phyloP scores from a whole-genome alignment of 2,329 filamentous ascomycete genomes.

The Xylaria sp. region DNA sequence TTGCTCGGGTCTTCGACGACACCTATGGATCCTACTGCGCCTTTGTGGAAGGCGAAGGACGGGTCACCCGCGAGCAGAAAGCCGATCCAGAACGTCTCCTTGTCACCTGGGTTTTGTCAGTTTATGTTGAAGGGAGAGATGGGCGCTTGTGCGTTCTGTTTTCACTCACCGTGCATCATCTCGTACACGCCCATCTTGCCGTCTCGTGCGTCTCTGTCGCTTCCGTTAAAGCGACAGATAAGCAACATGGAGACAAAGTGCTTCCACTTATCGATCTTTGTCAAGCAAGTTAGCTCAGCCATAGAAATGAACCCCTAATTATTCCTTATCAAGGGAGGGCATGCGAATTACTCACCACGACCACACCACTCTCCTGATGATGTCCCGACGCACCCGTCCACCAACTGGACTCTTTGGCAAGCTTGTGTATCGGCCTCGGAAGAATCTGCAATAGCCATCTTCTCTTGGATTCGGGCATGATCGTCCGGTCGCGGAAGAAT shows the following conservation, averaged over 20 bases:
- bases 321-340: background rate
- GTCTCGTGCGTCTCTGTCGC: conserved; percentile 55
- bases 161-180: conserved; percentile 55
- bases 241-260: conserved; percentile 57
- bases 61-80: conserved; percentile 57
- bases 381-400: conserved; percentile 53
- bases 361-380: conserved; percentile 58
- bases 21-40: conserved; percentile 52
- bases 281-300: conserved; percentile 1
- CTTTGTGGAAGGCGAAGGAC: conserved; percentile 56
- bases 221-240: conserved; percentile 55
- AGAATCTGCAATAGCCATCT: conserved; percentile 56
- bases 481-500: conserved; percentile 58
- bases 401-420: conserved; percentile 52
- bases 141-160: background rate
- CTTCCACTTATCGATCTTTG: conserved; percentile 54
- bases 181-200: conserved; percentile 57
- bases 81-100: conserved; percentile 62
- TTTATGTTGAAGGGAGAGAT: background rate
- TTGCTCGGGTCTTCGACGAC: conserved; percentile 38
- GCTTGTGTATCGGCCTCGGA: conserved; percentile 55
- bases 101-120: conserved; percentile 51
- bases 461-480: conserved; percentile 53
- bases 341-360: conserved; percentile 50
- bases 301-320: background rate